Evolutionary conservation across 305 asterid species (phyloP), one percentile per base, ranked within the genome.

Genomic region (Rubia tinctorum): DNA sequence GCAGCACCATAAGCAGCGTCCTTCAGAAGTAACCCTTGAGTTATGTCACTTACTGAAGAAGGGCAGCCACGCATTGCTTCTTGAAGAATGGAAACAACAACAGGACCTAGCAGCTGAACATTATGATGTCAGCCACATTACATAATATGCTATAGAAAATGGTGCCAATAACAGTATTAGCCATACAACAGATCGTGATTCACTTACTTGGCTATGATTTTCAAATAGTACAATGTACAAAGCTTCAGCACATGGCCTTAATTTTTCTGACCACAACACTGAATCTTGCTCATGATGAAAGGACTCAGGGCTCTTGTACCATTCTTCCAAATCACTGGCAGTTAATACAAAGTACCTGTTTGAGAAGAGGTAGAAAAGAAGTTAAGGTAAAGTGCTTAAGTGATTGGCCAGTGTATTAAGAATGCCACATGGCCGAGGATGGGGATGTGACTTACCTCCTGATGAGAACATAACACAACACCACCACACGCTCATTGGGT

Each of bases 1-100:
- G 99, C 98, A 75, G 98, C 99, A 78, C 95, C 91, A 84, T 95
- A 95, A 73, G 98, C 98, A 82, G 98, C 98, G 59, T 95, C 99
- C 87, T 95, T 95, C 71, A 92, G 92, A 82, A 95, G 98, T 84
- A 92, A 79, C 37, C 86, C 91, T 15, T 93, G 87, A 74, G 92
- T 88, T 65, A 92, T 87, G 79, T 95, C 99, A 83, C 76, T 81
- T 71, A 87, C 88, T 73, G 97, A 88, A 80, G 91, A 80, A 84
- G 97, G 97, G 72, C 96, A 92, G 30, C 86, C 89, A 84, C 71
- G 83, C 98, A 95, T 95, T 74, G 99, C 97, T 86, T 95, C 99
- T 78, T 92, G 96, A 80, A 95, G 96, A 81, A 92, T 95, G 71
- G 99, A 89, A 82, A 95, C 97, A 71, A 95, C 96, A 75, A 95